Evolutionary conservation across 768 basidiomycete species (phyloP), one percentile per base, ranked within the genome.

Genomic region (Gelatoporia subvermispora): DNA sequence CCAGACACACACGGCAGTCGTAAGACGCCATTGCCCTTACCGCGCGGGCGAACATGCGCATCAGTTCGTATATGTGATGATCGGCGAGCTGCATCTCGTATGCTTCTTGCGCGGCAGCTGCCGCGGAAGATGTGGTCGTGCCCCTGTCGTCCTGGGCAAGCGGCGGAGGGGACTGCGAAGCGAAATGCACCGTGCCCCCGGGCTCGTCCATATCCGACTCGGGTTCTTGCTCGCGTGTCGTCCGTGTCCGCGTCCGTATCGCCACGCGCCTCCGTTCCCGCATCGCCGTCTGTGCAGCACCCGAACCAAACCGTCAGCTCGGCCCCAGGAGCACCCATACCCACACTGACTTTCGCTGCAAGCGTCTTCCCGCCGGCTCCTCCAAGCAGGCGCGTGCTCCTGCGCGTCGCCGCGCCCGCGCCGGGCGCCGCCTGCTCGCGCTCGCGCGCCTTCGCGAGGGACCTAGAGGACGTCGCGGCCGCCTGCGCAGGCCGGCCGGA

Each of bases 11-110:
- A 57, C 77, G 75, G 57, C 84, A 87, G 59, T 91, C 82, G 67
- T 89, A 96, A 58, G 78, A 66, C 20, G 86, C 78, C 60, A 93
- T 69, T 24, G 82, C 79, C 54, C 81, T 74, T n/a, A 81, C 78
- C 13, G 93, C 93, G 45, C 75, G 77, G 9, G 88, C 95, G 65
- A 93, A 95, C 47, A 75, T 75, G 52, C 89, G 79, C 67, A 88
- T 79, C 39, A 94, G 74, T 59, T 85, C 79, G 59, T 93, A 86
- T 46, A 96, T 74, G 67, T 88, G 85, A 58, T 87, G 76, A 47
- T 95, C 92, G 21, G 92, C 92, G 48, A 85, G 71, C 47, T 84
- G 83, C 35, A 70, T 72, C 54, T 85, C 84, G 56, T 84, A 84
- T 36, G 78, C 74, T 49, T 88, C 85, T 58, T 85, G 82, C 28